Percentiles rank a stretch among this genome's conserved stretches.
These are phyloP conservation scores for Epichloe bromicola DNA, from an alignment of 2,329 filamentous ascomycete species.

Conservation along the genomic window DNA sequence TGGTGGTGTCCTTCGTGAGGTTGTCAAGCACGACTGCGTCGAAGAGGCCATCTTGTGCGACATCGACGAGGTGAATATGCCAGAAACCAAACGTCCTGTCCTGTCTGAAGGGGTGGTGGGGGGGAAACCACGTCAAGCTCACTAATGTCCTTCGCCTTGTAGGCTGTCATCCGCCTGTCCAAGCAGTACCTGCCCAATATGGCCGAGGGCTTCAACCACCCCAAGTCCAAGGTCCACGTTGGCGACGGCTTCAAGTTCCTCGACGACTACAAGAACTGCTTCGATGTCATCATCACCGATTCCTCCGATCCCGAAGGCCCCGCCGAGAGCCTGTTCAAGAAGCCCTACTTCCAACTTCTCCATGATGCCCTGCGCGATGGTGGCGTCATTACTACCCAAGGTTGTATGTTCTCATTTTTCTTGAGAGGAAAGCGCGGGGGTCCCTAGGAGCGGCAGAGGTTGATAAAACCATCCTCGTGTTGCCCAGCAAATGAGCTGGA, in stretches of 20 bases:
- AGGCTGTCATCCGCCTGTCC: slow-evolving; percentile 93
- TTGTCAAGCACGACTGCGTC: slow-evolving; percentile 96
- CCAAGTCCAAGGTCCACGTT: slow-evolving; percentile 83
- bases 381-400: slow-evolving; percentile 99
- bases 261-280: slow-evolving; percentile 88
- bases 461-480: background rate
- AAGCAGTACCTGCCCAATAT: slow-evolving; percentile 96
- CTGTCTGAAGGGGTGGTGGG: background rate
- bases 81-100: background rate
- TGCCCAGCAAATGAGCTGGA: background rate
- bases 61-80: slow-evolving; percentile 66
- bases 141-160: background rate
- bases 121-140: background rate
- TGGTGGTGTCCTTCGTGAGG: slow-evolving; percentile 92
- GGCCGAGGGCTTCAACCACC: slow-evolving; percentile 85
- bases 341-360: slow-evolving; percentile 95
- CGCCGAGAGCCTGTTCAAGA: slow-evolving; percentile 93
- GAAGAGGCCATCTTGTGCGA: slow-evolving; percentile 96
- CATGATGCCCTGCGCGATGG: slow-evolving; percentile 81
- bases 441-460: slow-evolving; percentile 21
- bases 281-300: slow-evolving; percentile 99
- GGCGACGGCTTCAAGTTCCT: slow-evolving; percentile 99
- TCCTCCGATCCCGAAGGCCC: slow-evolving; percentile 95
- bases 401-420: slow-evolving; percentile 83
- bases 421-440: slow-evolving; percentile 24